Percentiles rank a stretch among this genome's conserved stretches.
phyloP scores from a whole-genome alignment of 2,329 filamentous ascomycete genomes.

The Epichloe sibirici region DNA sequence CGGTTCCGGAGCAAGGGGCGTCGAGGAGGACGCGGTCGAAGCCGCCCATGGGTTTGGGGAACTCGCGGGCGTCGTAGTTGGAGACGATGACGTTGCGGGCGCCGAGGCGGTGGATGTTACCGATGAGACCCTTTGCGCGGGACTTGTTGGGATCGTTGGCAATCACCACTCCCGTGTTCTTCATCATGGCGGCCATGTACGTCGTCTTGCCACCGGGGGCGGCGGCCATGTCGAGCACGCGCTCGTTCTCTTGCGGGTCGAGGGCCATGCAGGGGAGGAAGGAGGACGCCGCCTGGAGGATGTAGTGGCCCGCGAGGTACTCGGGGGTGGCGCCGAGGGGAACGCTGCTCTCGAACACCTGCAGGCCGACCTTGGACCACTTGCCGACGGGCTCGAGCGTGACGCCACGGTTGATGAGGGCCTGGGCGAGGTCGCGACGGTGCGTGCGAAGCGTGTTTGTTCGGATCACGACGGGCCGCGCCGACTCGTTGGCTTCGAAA shows the following conservation, averaged over 20 bases:
- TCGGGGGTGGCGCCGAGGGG: slow-evolving; percentile 92
- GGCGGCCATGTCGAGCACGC: slow-evolving; percentile 56
- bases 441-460: slow-evolving; percentile 85
- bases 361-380: slow-evolving; percentile 95
- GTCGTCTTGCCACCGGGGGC: slow-evolving; percentile 18
- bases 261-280: slow-evolving; percentile 98
- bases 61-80: slow-evolving; percentile 89
- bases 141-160: slow-evolving; percentile 94
- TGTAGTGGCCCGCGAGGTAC: slow-evolving; percentile 95
- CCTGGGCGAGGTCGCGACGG: slow-evolving; percentile 72
- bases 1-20: slow-evolving; percentile 90
- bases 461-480: slow-evolving; percentile 85
- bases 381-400: slow-evolving; percentile 94
- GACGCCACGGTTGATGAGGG: slow-evolving; percentile 90
- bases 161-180: slow-evolving; percentile 86
- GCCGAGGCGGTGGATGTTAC: slow-evolving; percentile 91
- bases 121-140: slow-evolving; percentile 91
- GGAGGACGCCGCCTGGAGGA: slow-evolving; percentile 89
- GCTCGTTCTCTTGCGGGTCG: slow-evolving; percentile 83
- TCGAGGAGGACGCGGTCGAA: slow-evolving; percentile 93
- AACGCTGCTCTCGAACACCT: slow-evolving; percentile 80
- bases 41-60: slow-evolving; percentile 86
- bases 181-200: slow-evolving; percentile 54
- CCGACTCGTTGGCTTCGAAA: slow-evolving; percentile 96
- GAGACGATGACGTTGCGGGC: slow-evolving; percentile 91